Evolutionary conservation across 495 filamentous ascomycete species (phyloP), one percentile per base, ranked within the genome.

Genomic region (Beverwykella pulmonaria): DNA sequence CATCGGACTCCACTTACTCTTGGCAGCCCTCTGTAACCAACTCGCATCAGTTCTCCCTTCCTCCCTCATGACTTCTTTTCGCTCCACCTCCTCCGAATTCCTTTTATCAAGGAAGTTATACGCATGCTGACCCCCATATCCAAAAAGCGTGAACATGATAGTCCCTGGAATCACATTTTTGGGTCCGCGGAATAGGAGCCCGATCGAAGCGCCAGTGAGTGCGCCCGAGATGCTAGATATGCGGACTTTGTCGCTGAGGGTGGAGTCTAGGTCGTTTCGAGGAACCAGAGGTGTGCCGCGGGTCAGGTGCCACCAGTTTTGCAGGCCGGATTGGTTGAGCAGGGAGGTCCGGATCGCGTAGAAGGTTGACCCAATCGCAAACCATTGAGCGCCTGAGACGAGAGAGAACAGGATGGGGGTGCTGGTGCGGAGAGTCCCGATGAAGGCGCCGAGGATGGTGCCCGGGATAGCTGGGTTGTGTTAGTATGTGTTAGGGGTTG

Each of bases 1-100:
- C 61, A 97, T 75, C 1, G 93, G 94, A 71, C 89, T 92, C 88
- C 88, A 97, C 79, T 86, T 90, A 12, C 88, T 90, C 49, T 82
- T 79, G 1, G 84, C 81, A 62, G 86, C 72, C 49, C 81, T 76
- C 56, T 83, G 77, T 61, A 80, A 70, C 44, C 84, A 72, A 19
- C 71, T 62, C 15, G 47, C 36, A 17, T 60, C 74, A 72, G 7
- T 36, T 19, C 27, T 69, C 71, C 76, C 63, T 75, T 74, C 72
- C 74, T 71, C 49, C 23, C 30, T 67, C 6, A 14, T 50, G 25
- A 47, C 27, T 2, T 61, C 59, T 44, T 19, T 26, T 34, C 36
- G 26, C 49, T 49, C 57, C 44, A 56, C 62, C 34, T 25, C 70
- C 61, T 59, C 61, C 12, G 67, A 73, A 53, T 78, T 74, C 36